Percentiles rank a stretch among this genome's conserved stretches.
These are phyloP conservation scores for Vanderwaltozyma polyspora DNA, from an alignment of 805 yeast species.

Conservation along the genomic window DNA sequence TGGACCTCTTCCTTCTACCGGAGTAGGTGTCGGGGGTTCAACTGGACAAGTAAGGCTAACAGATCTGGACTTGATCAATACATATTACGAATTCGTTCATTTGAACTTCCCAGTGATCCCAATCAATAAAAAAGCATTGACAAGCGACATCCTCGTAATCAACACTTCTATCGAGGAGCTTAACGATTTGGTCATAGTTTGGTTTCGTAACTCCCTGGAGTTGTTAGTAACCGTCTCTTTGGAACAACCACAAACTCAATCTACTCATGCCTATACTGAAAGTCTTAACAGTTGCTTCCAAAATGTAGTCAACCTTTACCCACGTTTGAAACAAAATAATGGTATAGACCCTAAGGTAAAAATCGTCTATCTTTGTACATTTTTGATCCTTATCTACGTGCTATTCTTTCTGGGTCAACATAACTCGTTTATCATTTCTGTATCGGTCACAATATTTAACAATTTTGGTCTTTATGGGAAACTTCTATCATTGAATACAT, in stretches of 20 bases:
- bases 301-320: conserved; percentile 24
- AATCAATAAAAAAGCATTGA: conserved; percentile 25
- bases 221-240: conserved; percentile 21
- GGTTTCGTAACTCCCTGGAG: conserved; percentile 27
- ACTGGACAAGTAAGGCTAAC: no score
- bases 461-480: conserved; percentile 42
- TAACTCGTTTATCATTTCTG: conserved; percentile 46
- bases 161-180: conserved; percentile 24
- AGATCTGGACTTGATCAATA: conserved; percentile 32
- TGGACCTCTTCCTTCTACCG: no score
- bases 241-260: conserved; percentile 3
- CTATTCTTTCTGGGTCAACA: conserved; percentile 49
- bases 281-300: conserved; percentile 14
- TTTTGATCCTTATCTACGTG: conserved; percentile 41
- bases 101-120: conserved; percentile 31
- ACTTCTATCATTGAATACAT: no score
- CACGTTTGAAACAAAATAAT: conserved; percentile 21
- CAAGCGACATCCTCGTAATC: conserved; percentile 20
- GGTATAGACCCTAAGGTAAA: conserved; percentile 23
- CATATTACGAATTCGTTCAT: conserved; percentile 37
- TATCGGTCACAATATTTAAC: conserved; percentile 43
- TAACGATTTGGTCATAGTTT: conserved; percentile 22
- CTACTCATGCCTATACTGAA: conserved; percentile 1
- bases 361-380: conserved; percentile 29
- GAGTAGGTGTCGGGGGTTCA: no score